A percentile compares a stretch with the other conserved stretches of the same genome.
These are phyloP conservation scores for Clonostachys sp. DNA, from an alignment of 2,329 filamentous ascomycete species.

Conservation along the genomic window DNA sequence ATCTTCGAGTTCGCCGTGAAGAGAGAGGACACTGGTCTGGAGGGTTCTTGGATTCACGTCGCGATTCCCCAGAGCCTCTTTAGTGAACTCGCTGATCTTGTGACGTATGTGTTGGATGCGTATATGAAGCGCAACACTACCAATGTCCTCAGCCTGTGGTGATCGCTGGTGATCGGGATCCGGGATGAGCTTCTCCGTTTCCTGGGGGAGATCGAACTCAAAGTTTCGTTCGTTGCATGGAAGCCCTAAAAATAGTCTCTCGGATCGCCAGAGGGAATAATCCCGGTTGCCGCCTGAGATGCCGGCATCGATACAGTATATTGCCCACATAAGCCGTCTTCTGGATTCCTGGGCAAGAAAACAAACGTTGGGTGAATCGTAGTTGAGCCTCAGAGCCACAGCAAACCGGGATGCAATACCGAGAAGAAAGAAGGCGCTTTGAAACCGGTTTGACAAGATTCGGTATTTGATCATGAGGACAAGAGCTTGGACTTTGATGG, in stretches of 20 bases:
- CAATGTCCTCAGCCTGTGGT: constrained; percentile 42
- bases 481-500: constrained; percentile 47
- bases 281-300: constrained; percentile 37
- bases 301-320: constrained; percentile 35
- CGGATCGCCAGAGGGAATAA: constrained; percentile 35
- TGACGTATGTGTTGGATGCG: constrained; percentile 51
- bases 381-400: constrained; percentile 34
- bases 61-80: constrained; percentile 27
- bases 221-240: constrained; percentile 40
- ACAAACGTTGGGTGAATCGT: constrained; percentile 32
- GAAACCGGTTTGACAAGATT: constrained; percentile 35
- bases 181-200: constrained; percentile 45
- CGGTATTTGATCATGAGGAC: constrained; percentile 38
- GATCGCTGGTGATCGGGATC: constrained; percentile 33
- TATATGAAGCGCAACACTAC: constrained; percentile 51
- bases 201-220: constrained; percentile 53
- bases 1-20: constrained; percentile 44
- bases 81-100: constrained; percentile 49
- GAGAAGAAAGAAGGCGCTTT: constrained; percentile 38
- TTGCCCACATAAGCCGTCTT: constrained; percentile 35
- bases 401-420: constrained; percentile 36
- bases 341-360: constrained; percentile 35
- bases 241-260: constrained; percentile 32
- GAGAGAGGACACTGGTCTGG: constrained; percentile 33
- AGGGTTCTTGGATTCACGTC: constrained; percentile 37